These are phyloP conservation scores for Spathaspora arborariae DNA, from an alignment of 805 yeast genomes.

Conservation along the genomic window DNA sequence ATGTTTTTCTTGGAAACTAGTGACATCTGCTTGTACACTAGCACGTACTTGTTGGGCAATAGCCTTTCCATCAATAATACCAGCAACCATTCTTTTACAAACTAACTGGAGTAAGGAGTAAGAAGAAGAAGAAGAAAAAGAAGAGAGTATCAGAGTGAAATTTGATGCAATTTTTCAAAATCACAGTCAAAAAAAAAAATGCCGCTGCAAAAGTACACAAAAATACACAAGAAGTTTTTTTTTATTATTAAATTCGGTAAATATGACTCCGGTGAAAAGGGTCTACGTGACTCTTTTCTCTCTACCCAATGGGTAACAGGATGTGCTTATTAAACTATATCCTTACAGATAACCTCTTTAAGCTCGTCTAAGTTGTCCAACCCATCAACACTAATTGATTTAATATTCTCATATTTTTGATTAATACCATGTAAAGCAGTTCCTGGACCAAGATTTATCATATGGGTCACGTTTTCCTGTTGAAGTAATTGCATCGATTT, in stretches of 20 bases:
- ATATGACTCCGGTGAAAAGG: neutral
- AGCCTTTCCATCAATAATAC: slow-evolving; percentile 43
- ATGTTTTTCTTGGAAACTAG: slow-evolving; percentile 36
- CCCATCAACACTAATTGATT: neutral
- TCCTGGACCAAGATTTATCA: slow-evolving; percentile 40
- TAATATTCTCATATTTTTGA: slow-evolving; percentile 8
- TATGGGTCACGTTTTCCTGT: slow-evolving; percentile 11
- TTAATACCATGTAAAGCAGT: slow-evolving; percentile 25
- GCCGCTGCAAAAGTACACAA: neutral
- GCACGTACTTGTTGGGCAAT: slow-evolving; percentile 38
- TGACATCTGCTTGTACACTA: slow-evolving; percentile 38
- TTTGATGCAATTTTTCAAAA: neutral
- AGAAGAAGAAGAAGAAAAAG: slow-evolving; percentile 1
- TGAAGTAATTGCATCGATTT: slow-evolving; percentile 25
- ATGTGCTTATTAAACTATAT: neutral
- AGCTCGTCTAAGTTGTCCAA: neutral
- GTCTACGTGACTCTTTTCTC: neutral
- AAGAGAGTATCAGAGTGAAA: neutral
- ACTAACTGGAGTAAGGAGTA: neutral
- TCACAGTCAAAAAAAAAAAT: neutral
- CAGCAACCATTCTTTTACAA: slow-evolving; percentile 25
- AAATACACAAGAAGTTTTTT: neutral
- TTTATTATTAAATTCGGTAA: neutral
- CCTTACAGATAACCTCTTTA: neutral
- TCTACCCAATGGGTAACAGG: neutral